These are phyloP conservation scores for Nemania sp. DNA, from an alignment of 2,329 filamentous ascomycete genomes.

Conservation along the genomic window DNA sequence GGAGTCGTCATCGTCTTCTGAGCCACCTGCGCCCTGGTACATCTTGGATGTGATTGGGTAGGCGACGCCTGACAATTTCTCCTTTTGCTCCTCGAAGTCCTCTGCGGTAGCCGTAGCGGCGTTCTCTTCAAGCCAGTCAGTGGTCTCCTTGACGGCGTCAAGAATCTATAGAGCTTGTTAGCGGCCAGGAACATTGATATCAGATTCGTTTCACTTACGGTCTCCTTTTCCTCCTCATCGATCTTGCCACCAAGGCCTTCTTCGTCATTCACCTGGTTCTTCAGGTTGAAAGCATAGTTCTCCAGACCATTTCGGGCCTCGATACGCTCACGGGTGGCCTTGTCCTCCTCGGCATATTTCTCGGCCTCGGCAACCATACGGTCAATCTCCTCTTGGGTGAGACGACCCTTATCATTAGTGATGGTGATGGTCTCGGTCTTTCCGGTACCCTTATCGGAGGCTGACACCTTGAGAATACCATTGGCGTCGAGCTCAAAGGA, in stretches of 20 bases:
- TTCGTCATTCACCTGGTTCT: slow-evolving; percentile 98
- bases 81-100: slow-evolving; percentile 99
- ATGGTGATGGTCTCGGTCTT: slow-evolving; percentile 98
- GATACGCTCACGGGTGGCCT: slow-evolving; percentile 95
- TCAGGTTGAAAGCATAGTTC: slow-evolving; percentile 98
- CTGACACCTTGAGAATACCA: slow-evolving; percentile 95
- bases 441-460: slow-evolving; percentile 96
- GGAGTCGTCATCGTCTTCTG: slow-evolving; percentile 72
- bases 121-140: slow-evolving; percentile 97
- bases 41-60: slow-evolving; percentile 99
- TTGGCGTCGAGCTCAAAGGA: slow-evolving; percentile 98
- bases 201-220: slow-evolving; percentile 58
- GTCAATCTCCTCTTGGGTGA: slow-evolving; percentile 95
- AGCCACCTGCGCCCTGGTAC: slow-evolving; percentile 71
- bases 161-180: slow-evolving; percentile 64
- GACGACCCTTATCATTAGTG: slow-evolving; percentile 98
- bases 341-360: slow-evolving; percentile 99
- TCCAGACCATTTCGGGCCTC: slow-evolving; percentile 95
- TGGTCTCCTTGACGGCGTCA: slow-evolving; percentile 94
- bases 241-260: slow-evolving; percentile 98
- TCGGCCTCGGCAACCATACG: slow-evolving; percentile 99
- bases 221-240: slow-evolving; percentile 97
- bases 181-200: slow-evolving; percentile 25
- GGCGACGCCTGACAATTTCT: slow-evolving; percentile 95
- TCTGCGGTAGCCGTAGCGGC: slow-evolving; percentile 81